These are phyloP conservation scores for Cadophora sp. DNA, from an alignment of 2,329 filamentous ascomycete genomes.

Conservation along the genomic window DNA sequence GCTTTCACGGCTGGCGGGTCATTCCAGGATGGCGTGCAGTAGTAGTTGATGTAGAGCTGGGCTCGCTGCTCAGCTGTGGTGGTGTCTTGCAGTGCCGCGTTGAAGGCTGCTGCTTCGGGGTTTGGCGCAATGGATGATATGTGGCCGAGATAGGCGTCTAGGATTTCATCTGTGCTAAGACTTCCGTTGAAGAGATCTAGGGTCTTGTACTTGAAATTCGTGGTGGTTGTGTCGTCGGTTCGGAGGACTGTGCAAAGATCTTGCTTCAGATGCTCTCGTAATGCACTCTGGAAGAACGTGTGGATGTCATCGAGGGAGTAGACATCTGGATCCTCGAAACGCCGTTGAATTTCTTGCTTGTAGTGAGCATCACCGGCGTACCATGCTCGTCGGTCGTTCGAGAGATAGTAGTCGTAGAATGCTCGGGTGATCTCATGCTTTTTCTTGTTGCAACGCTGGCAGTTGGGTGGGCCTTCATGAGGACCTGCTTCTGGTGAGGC, in stretches of 20 bases:
- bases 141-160: slow-evolving; percentile 29
- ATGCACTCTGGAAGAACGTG: slow-evolving; percentile 27
- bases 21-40: slow-evolving; percentile 31
- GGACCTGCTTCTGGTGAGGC: slow-evolving; percentile 25
- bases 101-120: slow-evolving; percentile 25
- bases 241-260: slow-evolving; percentile 31
- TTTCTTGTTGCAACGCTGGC: slow-evolving; percentile 34
- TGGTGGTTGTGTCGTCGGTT: slow-evolving; percentile 19
- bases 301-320: slow-evolving; percentile 38
- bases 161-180: slow-evolving; percentile 24
- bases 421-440: slow-evolving; percentile 37
- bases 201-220: slow-evolving; percentile 7
- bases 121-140: slow-evolving; percentile 18
- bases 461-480: slow-evolving; percentile 37
- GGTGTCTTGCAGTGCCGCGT: slow-evolving; percentile 31
- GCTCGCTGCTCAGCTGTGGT: slow-evolving; percentile 36
- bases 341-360: slow-evolving; percentile 30
- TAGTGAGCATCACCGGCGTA: slow-evolving; percentile 31
- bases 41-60: slow-evolving; percentile 38
- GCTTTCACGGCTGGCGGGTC: slow-evolving; percentile 37
- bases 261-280: slow-evolving; percentile 37
- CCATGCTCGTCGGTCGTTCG: slow-evolving; percentile 36
- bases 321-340: slow-evolving; percentile 33
- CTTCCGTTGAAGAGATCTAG: slow-evolving; percentile 25
- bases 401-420: slow-evolving; percentile 41